Evolutionary conservation across 768 basidiomycete species (phyloP).

Genomic region (Calocybe indica): DNA sequence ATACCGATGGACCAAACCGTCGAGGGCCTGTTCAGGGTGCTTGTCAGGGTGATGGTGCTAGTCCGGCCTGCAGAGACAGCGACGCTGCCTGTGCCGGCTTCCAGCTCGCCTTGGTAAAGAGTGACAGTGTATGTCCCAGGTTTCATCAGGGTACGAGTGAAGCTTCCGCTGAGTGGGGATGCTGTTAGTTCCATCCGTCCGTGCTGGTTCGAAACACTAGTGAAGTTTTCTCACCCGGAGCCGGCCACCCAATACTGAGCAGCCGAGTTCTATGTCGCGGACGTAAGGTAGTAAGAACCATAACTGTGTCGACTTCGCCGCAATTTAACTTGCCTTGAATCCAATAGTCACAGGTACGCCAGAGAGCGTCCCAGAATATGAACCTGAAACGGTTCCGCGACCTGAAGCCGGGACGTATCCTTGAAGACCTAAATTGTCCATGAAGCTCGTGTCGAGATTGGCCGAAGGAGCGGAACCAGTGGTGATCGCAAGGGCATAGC

Average conservation of each 20-base stretch:
- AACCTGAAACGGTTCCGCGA: conserved; percentile 38
- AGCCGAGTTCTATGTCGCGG: conserved; percentile 26
- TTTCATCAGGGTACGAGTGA: conserved; percentile 39
- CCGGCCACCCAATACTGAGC: conserved; percentile 42
- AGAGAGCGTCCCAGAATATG: conserved; percentile 36
- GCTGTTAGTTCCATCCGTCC: neutral
- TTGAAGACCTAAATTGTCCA: conserved; percentile 33
- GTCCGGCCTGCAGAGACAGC: conserved; percentile 35
- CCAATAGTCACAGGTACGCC: conserved; percentile 33
- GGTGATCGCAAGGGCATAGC: conserved; percentile 38
- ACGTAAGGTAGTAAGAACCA: neutral
- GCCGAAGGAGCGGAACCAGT: conserved; percentile 37
- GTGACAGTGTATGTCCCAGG: conserved; percentile 43
- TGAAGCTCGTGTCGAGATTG: conserved; percentile 35
- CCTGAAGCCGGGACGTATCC: conserved; percentile 39
- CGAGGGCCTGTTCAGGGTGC: conserved; percentile 25
- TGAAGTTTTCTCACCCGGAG: conserved; percentile 23
- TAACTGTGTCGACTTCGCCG: neutral
- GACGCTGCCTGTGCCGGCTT: conserved; percentile 35
- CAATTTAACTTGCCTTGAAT: conserved; percentile 25
- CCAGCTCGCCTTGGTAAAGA: conserved; percentile 40
- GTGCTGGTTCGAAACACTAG: neutral
- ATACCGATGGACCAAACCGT: conserved; percentile 40
- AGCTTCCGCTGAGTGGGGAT: conserved; percentile 25
- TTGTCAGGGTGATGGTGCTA: conserved; percentile 23